Base-by-base conservation (phyloP, 2,329 filamentous ascomycete genomes). In the Penicillium janthinellum region DNA sequence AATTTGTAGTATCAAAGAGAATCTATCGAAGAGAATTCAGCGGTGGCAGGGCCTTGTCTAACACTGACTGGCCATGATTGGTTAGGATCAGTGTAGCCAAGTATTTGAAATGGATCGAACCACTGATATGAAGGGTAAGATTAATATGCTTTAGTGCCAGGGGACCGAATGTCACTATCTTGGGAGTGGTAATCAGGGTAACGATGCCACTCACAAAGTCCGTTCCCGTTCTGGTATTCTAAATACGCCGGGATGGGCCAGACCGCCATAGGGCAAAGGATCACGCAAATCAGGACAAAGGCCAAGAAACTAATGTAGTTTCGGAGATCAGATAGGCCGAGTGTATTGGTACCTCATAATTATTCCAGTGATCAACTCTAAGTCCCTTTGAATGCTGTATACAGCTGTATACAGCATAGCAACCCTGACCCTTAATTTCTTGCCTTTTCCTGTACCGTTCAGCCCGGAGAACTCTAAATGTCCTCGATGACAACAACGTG, bases 381-480 rank as follows among this genome's bases (percentile, higher is more conserved):
- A 12, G n/a, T 35, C n/a, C 5, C 10, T 12, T 35, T 12, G 10
- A 28, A 10, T 20, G 7, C 28, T 6, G 25, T 25, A 5, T 28
- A 7, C 25, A 28, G 7, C 28, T 6, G 25, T 25, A 5, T 28
- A 7, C 25, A 28, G 25, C 6, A 10, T n/a, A 22, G 20, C 34
- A 14, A 8, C 17, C 48, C n/a, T 20, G 10, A 39, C 12, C 37
- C 49, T 52, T 39, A 28, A 25, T 34, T 52, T 20, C 22, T 52
- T 39, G n/a, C 35, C 14, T 15, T 38, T 25, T n/a, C 22, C 15
- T 10, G 8, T 15, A 38, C 28, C 4, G 25, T n/a, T 39, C 51
- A 49, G 54, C 42, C 54, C 56, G 47, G 39, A 11, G 44, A 61
- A 56, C 54, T 59, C 38, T 48, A 59, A 54, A 50, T 34, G n/a